A percentile compares a stretch with the other conserved stretches of the same genome.
Evolutionary conservation across 345 rosid species (phyloP).

Genomic region (Fremontodendron californicum): DNA sequence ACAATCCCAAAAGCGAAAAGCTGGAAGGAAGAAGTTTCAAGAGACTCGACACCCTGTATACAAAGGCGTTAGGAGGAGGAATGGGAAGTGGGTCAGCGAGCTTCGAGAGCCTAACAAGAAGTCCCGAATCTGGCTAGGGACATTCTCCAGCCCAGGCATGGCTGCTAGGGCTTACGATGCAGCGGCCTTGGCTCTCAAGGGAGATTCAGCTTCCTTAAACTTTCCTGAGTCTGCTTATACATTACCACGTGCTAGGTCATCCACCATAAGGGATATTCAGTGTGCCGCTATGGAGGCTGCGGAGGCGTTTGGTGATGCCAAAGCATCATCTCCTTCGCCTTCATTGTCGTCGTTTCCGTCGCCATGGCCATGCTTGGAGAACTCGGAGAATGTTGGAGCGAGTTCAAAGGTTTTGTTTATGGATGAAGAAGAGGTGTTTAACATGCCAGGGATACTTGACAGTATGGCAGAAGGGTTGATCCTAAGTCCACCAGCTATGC

Average conservation of each 20-base stretch:
- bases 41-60: conserved; percentile 54
- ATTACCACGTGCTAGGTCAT: conserved; percentile 34
- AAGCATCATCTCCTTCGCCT: conserved; percentile 1
- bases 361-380: background rate
- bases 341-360: background rate
- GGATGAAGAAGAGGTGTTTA: conserved; percentile 61
- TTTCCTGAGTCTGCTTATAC: conserved; percentile 35
- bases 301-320: background rate
- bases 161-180: conserved; percentile 54
- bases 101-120: conserved; percentile 36
- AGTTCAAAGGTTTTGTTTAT: conserved; percentile 10
- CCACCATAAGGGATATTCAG: conserved; percentile 37
- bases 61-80: conserved; percentile 46
- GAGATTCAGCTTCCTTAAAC: conserved; percentile 36
- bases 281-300: conserved; percentile 40
- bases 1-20: conserved; percentile 31
- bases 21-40: conserved; percentile 50
- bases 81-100: conserved; percentile 61
- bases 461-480: conserved; percentile 61
- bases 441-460: conserved; percentile 50
- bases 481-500: conserved; percentile 44
- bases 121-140: conserved; percentile 50
- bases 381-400: background rate
- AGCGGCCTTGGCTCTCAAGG: conserved; percentile 42
- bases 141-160: conserved; percentile 38